Conservation (phyloP, 2,329 filamentous ascomycete genomes). For the Ophiocordyceps australis region DNA sequence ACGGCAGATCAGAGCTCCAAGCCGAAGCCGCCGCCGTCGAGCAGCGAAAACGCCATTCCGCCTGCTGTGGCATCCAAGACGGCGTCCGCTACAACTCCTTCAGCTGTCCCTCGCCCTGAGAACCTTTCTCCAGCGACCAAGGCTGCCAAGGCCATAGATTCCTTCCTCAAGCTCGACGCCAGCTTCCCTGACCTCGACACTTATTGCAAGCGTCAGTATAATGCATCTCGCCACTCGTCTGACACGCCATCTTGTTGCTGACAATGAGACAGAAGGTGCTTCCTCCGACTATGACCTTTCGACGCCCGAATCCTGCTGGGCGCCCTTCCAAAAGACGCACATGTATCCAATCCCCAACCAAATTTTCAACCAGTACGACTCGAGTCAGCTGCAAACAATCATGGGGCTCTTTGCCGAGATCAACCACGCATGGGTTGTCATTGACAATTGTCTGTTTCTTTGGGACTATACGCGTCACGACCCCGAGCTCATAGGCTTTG, state of each 20-base stretch:
- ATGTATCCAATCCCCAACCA: constrained; percentile 82
- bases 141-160: constrained; percentile 70
- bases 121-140: constrained; percentile 52
- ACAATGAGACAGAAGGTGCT: constrained; percentile 50
- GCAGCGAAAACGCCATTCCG: constrained; percentile 6
- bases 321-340: constrained; percentile 74
- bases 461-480: constrained; percentile 97
- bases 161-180: constrained; percentile 55
- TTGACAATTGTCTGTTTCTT: constrained; percentile 89
- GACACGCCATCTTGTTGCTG: constrained; percentile 6
- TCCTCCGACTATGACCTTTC: constrained; percentile 85
- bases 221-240: neutral
- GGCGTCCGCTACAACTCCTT: constrained; percentile 9
- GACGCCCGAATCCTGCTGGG: constrained; percentile 49
- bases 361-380: constrained; percentile 85
- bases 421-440: constrained; percentile 87
- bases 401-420: constrained; percentile 94
- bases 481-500: constrained; percentile 79
- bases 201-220: constrained; percentile 64
- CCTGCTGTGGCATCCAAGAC: constrained; percentile 6
- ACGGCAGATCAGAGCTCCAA: no score
- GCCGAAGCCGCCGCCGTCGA: no score
- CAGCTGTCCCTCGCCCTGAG: constrained; percentile 25
- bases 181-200: constrained; percentile 78
- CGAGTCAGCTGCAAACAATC: constrained; percentile 68